Base-by-base conservation (phyloP, 208 protist species). In the Tritrichomonas foetus region DNA sequence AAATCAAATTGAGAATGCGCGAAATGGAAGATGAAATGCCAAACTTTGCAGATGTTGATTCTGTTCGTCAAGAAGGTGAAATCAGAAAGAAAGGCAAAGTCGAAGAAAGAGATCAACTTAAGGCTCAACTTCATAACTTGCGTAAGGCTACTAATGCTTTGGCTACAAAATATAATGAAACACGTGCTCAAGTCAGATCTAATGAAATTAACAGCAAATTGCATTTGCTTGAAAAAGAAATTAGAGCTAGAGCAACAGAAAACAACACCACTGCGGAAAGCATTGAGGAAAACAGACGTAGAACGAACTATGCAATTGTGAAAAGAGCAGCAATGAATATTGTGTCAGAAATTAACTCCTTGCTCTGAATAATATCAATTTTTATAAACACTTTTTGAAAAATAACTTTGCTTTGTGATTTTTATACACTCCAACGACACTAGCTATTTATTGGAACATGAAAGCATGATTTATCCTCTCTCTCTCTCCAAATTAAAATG, bases 141-240 rank as follows among this genome's bases (percentile, higher is more conserved):
- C 47, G 41, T 20, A 82, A 82, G 41, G 74, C 74, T n/a, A 82
- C 74, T n/a, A 82, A 82, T 20, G 1, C 41, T 82, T 25, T 36
- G 1, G 74, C 74, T 0, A 82, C 74, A n/a, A 33, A 82, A 82
- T 82, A 82, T 82, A 82, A 82, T 82, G 74, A 82, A 47, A 50
- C 33, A 50, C 47, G 41, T 9, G 74, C 74, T 22, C 1, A 25
- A 3, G 16, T 82, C 3, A 82, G 74, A 30, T 50, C 33, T 20
- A 82, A 82, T 41, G 74, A 82, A 30, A 50, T 36, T 13, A 25
- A 82, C 22, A 50, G 41, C 3, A 82, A 82, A 30, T 36, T 82
- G n/a, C 74, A 82, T 30, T 36, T 47, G 22, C 41, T 82, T 33
- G 74, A 82, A 36, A 82, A 82, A 30, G 74, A 82, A 25, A 25